A percentile compares a stretch with the other conserved stretches of the same genome.
Evolutionary conservation across 139 green algal genomes (phyloP).

Genomic region (Tetraselmis chui): DNA sequence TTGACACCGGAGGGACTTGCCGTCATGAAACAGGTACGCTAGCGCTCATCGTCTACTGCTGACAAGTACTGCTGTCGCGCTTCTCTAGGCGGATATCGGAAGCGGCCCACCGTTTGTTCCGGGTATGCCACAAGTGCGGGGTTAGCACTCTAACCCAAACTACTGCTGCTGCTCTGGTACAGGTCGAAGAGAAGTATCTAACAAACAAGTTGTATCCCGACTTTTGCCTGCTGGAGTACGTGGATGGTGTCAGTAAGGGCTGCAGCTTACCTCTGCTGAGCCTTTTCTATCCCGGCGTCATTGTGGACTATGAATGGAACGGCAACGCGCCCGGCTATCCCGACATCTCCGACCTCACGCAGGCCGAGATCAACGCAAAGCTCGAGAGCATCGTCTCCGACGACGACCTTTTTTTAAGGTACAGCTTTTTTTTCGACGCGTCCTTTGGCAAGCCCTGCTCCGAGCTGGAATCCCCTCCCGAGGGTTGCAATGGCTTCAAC

Average conservation of each 20-base stretch:
- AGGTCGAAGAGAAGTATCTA: constrained; percentile 14
- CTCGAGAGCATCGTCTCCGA: background rate
- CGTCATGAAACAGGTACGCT: background rate
- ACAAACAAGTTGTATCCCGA: constrained; percentile 5
- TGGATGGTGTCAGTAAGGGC: background rate
- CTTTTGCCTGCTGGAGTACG: constrained; percentile 13
- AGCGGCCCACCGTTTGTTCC: too few species aligned
- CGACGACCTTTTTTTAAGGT: background rate
- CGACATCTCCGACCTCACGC: background rate
- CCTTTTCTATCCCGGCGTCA: background rate
- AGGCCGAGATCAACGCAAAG: background rate
- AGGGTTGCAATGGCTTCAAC: background rate
- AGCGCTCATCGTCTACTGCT: background rate
- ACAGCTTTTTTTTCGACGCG: background rate
- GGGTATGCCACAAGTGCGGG: too few species aligned
- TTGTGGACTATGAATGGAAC: constrained; percentile 8
- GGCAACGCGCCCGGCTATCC: background rate
- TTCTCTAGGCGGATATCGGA: too few species aligned
- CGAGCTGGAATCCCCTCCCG: background rate
- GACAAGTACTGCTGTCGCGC: too few species aligned
- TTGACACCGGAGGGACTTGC: background rate
- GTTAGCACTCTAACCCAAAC: too few species aligned
- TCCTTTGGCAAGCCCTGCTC: background rate
- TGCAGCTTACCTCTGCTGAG: constrained; percentile 3
- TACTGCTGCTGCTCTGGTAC: too few species aligned